Evolutionary conservation across 2,329 filamentous ascomycete species (phyloP), one percentile per base, ranked within the genome.

Genomic region (Exophiala aquamarina): DNA sequence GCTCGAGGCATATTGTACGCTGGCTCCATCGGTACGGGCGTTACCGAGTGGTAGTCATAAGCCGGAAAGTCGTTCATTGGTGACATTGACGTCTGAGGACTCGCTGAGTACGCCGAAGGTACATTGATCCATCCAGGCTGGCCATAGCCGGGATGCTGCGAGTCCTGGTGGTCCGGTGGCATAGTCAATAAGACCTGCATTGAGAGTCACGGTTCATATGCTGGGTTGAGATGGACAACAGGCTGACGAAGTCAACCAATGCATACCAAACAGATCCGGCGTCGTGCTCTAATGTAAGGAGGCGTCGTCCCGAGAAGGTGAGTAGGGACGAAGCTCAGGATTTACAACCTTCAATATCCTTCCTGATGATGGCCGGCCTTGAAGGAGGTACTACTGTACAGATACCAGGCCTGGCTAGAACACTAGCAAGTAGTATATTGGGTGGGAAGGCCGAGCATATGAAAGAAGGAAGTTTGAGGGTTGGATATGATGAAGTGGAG

Each of bases 11-110:
- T 73, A 55, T 65, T 69, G 59, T 74, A 81, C 8, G 70, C 69
- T 23, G 74, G 66, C 48, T 84, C 81, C 56, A 82, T 72, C 23
- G 82, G 73, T 56, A 85, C 73, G 14, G 82, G 79, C 34, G 82
- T 79, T 41, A 81, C 75, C 69, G 82, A 60, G 20, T 76, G 75
- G 67, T 86, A 90, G 48, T 74, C 83, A 57, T 81, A 81, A 11
- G 73, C 76, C 49, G 76, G 72, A 62, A 87, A 89, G 58, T 87
- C 85, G 32, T 82, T 75, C 69, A 89, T 81, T 18, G 84, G 84
- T 81, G 57, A 83, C 82, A 60, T 88, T 87, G 45, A 50, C 11
- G 54, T 43, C 38, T 52, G 49, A 40, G 54, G 54, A 34, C 46
- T 50, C 20, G 46, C 34, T 43, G 57, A 47, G 50, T 71, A 70